Percentiles rank a stretch among this genome's conserved stretches.
These are phyloP conservation scores for Ramichloridium luteum DNA, from an alignment of 2,329 filamentous ascomycete genomes.

Conservation along the genomic window DNA sequence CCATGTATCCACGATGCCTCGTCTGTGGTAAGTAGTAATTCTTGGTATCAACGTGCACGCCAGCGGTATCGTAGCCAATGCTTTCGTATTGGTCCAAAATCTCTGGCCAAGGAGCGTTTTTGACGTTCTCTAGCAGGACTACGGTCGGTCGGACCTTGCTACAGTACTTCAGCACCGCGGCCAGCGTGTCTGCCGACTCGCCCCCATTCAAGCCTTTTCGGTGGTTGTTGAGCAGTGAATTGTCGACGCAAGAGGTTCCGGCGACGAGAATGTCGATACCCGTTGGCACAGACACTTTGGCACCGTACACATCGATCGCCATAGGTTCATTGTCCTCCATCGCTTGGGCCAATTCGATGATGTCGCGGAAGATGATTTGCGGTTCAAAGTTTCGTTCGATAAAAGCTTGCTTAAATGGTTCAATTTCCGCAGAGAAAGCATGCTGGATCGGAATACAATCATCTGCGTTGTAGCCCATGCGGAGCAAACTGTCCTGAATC, in stretches of 20 bases:
- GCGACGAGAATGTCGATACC: constrained; percentile 55
- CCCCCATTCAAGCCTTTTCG: constrained; percentile 44
- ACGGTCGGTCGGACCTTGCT: constrained; percentile 45
- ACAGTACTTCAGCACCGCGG: constrained; percentile 47
- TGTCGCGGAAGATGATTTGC: constrained; percentile 32
- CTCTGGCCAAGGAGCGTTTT: constrained; percentile 45
- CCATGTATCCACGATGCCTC: constrained; percentile 33
- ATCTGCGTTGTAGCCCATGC: constrained; percentile 7
- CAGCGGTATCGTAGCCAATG: constrained; percentile 44
- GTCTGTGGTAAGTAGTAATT: constrained; percentile 59
- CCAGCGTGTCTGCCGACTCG: constrained; percentile 55
- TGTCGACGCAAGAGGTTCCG: constrained; percentile 66
- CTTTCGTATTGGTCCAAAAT: constrained; percentile 30
- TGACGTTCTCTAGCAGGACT: constrained; percentile 62
- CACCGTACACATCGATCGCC: constrained; percentile 54
- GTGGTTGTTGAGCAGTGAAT: constrained; percentile 51
- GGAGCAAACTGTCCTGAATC: constrained; percentile 31
- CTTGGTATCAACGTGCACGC: constrained; percentile 51
- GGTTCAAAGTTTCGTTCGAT: constrained; percentile 36
- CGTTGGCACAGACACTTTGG: constrained; percentile 42
- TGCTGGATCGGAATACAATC: constrained; percentile 24
- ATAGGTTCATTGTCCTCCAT: constrained; percentile 13
- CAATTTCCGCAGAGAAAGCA: constrained; percentile 36
- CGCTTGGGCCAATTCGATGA: constrained; percentile 27
- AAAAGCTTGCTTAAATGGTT: constrained; percentile 34